Evolutionary conservation across 2,329 filamentous ascomycete species (phyloP).

Genomic region (Botrytis aclada): DNA sequence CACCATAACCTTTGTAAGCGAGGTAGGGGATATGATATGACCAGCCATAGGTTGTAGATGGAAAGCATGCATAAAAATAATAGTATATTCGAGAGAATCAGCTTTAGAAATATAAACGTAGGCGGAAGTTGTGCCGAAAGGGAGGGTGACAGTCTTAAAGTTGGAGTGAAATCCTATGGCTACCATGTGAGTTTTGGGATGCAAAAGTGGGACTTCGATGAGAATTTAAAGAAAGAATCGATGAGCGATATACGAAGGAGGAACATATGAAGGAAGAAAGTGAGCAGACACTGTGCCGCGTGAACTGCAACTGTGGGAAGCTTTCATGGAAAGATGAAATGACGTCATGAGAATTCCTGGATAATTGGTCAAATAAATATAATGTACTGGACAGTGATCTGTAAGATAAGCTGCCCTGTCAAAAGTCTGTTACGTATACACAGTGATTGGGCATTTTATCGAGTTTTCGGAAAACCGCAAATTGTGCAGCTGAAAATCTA

Average conservation of each 20-base stretch:
- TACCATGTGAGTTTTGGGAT: not conserved
- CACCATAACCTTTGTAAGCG: constrained; percentile 40
- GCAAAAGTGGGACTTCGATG: no score
- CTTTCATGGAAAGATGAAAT: not conserved
- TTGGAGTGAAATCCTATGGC: not conserved
- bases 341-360: not conserved
- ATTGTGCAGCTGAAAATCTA: not conserved
- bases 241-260: not conserved
- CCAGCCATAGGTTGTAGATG: constrained; percentile 46
- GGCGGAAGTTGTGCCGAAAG: constrained; percentile 23
- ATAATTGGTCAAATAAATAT: no score
- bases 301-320: no score
- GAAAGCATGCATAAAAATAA: constrained; percentile 49
- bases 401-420: not conserved
- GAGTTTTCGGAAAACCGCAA: not conserved
- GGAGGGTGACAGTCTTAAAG: not conserved
- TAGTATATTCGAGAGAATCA: constrained; percentile 32
- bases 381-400: not conserved
- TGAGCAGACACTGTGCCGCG: not conserved
- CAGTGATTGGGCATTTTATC: no score
- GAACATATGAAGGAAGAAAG: no score
- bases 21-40: constrained; percentile 28
- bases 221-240: not conserved
- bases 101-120: constrained; percentile 35
- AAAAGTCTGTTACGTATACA: no score